Evolutionary conservation across 2,329 filamentous ascomycete genomes (phyloP).

Genomic region (Botrytis squamosa): DNA sequence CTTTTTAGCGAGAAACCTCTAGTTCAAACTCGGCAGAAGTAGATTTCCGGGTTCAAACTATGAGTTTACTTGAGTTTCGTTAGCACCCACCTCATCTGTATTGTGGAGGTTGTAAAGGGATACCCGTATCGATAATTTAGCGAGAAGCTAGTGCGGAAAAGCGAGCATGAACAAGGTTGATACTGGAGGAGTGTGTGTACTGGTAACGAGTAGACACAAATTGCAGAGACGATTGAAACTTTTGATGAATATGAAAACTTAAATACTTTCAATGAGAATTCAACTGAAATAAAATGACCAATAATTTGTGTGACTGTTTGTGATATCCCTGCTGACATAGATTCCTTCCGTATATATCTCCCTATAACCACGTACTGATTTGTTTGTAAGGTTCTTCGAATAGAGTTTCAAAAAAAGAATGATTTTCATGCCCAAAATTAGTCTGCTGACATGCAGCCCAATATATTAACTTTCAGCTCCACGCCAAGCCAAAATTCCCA

Average conservation of each 20-base stretch:
- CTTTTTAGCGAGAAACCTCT: fast-evolving
- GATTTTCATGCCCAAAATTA: not conserved
- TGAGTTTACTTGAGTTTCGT: not conserved
- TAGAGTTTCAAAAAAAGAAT: not conserved
- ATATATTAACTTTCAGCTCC: not conserved
- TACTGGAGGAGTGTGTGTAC: not conserved
- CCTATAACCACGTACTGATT: not conserved
- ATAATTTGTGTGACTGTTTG: not conserved
- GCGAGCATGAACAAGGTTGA: too few relatives aligned
- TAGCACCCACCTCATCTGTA: not conserved
- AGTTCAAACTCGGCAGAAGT: not conserved
- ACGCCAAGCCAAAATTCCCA: not conserved
- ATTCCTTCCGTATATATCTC: not conserved
- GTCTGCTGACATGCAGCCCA: not conserved
- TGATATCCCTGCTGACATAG: not conserved
- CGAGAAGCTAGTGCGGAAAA: not conserved
- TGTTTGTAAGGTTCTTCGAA: not conserved
- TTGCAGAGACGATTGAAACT: too few relatives aligned
- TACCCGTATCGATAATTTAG: not conserved
- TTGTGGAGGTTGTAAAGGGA: not conserved
- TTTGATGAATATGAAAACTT: not conserved
- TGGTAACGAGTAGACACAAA: not conserved
- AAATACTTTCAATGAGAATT: not conserved
- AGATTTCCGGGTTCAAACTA: not conserved
- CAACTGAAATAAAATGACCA: not conserved